These are phyloP conservation scores for Westerdykella ornata DNA, from an alignment of 2,329 filamentous ascomycete species.

Conservation along the genomic window DNA sequence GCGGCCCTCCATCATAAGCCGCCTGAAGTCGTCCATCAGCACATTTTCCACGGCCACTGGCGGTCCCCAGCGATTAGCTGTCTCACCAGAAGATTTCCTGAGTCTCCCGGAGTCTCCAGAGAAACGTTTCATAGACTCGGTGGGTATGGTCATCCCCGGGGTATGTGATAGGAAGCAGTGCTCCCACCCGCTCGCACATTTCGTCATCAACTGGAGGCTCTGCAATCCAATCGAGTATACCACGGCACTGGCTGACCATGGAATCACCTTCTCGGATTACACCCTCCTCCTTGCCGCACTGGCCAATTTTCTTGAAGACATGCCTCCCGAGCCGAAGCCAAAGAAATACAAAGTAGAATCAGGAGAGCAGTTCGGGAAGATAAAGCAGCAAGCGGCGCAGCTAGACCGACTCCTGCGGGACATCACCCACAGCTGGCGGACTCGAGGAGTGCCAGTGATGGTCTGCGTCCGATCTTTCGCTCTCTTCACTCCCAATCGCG, in stretches of 20 bases:
- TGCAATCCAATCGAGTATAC: conserved; percentile 24
- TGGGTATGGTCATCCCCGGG: conserved; percentile 22
- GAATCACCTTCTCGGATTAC: conserved; percentile 20
- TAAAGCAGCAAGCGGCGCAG: conserved; percentile 9
- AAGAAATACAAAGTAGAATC: background rate
- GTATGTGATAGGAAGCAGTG: conserved; percentile 17
- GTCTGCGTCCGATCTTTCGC: conserved; percentile 20
- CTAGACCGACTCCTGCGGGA: conserved; percentile 17
- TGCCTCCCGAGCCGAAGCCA: conserved; percentile 7
- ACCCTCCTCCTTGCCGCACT: conserved; percentile 12
- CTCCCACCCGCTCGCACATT: conserved; percentile 12
- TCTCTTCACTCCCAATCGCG: conserved; percentile 18
- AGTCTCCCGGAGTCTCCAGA: conserved; percentile 15
- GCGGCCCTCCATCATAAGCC: conserved; percentile 13
- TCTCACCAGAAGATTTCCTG: conserved; percentile 13
- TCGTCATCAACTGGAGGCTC: conserved; percentile 19
- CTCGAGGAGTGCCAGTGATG: conserved; percentile 17
- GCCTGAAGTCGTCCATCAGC: conserved; percentile 12
- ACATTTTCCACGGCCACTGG: conserved; percentile 1
- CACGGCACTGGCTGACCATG: conserved; percentile 21
- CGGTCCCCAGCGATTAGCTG: background rate
- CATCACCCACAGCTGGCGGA: conserved; percentile 14
- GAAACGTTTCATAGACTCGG: conserved; percentile 22
- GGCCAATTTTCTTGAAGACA: conserved; percentile 12
- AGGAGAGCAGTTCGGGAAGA: conserved; percentile 9